Percentiles rank a stretch among this genome's conserved stretches.
Conservation (phyloP, 352 stramenopile genomes). For the Hyaloperonospora brassicae region DNA sequence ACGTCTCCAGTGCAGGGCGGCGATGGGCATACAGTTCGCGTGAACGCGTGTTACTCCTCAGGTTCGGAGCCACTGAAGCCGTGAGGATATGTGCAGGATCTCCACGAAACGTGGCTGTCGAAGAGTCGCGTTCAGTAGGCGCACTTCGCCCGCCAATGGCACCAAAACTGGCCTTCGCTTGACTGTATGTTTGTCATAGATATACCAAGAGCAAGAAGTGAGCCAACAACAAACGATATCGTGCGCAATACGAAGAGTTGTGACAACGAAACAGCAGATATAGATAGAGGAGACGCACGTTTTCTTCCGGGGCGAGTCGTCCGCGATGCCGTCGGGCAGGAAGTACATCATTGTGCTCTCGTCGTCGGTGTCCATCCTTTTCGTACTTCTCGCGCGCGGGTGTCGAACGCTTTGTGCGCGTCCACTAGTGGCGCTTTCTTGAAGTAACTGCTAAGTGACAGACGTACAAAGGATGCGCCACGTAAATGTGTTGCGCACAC, state of each 20-base stretch:
- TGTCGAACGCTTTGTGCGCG: too few species aligned
- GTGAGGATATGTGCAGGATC: constrained; percentile 3
- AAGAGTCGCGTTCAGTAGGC: constrained; percentile 1
- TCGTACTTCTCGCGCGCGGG: too few species aligned
- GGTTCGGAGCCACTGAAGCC: constrained; percentile 7
- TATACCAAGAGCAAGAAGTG: too few species aligned
- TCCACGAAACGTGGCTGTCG: neutral
- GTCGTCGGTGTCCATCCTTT: constrained; percentile 39
- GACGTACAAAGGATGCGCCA: too few species aligned
- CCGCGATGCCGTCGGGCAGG: constrained; percentile 73
- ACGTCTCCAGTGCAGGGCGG: constrained; percentile 17
- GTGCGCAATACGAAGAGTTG: constrained; percentile 4
- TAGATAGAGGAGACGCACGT: constrained; percentile 28
- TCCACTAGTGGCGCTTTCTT: too few species aligned
- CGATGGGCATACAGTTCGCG: constrained; percentile 15
- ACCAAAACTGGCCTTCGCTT: too few species aligned
- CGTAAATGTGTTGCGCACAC: too few species aligned
- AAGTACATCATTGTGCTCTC: constrained; percentile 73
- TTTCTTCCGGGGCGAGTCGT: constrained; percentile 69
- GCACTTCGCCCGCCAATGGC: constrained; percentile 4
- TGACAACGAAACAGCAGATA: neutral
- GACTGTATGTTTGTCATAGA: too few species aligned
- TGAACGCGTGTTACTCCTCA: constrained; percentile 16
- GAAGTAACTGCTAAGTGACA: too few species aligned
- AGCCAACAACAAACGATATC: constrained; percentile 1